phyloP scores from a whole-genome alignment of 106 monocot genomes.

The Xerophyta viscosa region DNA sequence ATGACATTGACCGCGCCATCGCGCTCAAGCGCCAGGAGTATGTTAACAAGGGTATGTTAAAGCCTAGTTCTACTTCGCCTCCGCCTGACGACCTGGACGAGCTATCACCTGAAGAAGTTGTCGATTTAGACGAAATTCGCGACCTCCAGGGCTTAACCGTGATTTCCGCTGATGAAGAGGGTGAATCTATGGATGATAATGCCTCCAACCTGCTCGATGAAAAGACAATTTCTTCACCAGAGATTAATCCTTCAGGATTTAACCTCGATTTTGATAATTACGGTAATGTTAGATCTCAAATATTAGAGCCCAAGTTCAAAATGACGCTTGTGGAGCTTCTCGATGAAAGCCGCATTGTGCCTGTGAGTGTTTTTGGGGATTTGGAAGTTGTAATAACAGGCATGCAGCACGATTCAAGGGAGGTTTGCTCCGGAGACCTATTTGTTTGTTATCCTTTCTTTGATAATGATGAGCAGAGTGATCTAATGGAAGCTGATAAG shows the following conservation, averaged over 20 bases:
- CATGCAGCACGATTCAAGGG: conserved; percentile 75
- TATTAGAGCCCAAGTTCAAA: conserved; percentile 58
- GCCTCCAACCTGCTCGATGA: conserved; percentile 14
- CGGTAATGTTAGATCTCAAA: conserved; percentile 24
- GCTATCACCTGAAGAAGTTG: conserved; percentile 64
- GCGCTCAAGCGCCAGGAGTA: conserved; percentile 75
- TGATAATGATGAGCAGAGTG: conserved; percentile 31
- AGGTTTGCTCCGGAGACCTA: conserved; percentile 68
- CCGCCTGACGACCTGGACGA: conserved; percentile 27
- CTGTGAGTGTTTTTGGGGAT: conserved; percentile 73
- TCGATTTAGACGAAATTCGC: conserved; percentile 77
- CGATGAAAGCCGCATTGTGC: conserved; percentile 81
- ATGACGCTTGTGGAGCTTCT: conserved; percentile 85
- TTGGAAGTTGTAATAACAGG: conserved; percentile 59
- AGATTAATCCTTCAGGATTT: conserved; percentile 10
- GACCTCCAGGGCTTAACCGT: conserved; percentile 47
- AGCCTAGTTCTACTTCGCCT: conserved; percentile 20
- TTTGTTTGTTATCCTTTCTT: conserved; percentile 52
- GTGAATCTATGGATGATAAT: conserved; percentile 6
- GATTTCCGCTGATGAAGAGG: conserved; percentile 23
- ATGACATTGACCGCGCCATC: conserved; percentile 81
- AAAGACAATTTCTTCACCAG: neutral
- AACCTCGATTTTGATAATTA: conserved; percentile 56
- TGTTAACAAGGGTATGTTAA: conserved; percentile 46
- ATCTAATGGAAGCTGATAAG: conserved; percentile 77